phyloP scores from a whole-genome alignment of 106 monocot species.

The Dioscorea alata region DNA sequence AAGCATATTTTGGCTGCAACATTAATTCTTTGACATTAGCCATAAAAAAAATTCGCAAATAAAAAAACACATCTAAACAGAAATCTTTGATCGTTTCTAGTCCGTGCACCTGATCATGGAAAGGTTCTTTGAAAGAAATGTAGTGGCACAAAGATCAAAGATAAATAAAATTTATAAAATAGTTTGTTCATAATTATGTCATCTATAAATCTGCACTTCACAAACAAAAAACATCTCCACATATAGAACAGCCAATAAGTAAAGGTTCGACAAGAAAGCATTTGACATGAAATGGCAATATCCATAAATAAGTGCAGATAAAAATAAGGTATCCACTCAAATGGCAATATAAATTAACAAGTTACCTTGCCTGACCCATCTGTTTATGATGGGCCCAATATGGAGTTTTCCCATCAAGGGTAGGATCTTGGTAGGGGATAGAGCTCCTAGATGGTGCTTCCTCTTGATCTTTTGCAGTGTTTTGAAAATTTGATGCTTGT shows the following conservation, averaged over 20 bases:
- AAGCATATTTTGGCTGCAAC: conserved; percentile 85
- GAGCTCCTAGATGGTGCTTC: conserved; percentile 22
- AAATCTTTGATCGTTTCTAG: too few species aligned
- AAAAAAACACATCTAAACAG: not conserved
- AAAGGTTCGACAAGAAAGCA: not conserved
- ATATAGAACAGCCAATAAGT: not conserved
- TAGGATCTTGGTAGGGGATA: conserved; percentile 19
- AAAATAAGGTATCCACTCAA: too few species aligned
- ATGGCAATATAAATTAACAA: not conserved
- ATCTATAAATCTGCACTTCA: not conserved
- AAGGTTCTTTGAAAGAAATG: too few species aligned
- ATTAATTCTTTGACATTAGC: too few species aligned
- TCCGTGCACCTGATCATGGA: too few species aligned
- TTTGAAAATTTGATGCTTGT: conserved; percentile 23
- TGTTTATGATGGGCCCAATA: conserved; percentile 24
- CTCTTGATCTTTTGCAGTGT: conserved; percentile 23
- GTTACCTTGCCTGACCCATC: conserved; percentile 44
- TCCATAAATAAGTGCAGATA: not conserved
- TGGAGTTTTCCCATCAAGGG: conserved; percentile 22
- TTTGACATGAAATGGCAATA: not conserved
- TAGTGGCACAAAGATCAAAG: too few species aligned
- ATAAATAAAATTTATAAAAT: not conserved
- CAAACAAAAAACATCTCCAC: not conserved
- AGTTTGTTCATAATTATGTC: not conserved
- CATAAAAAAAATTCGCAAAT: conserved; percentile 2